These are phyloP conservation scores for Microcyclospora tardicrescens DNA, from an alignment of 2,329 filamentous ascomycete species.

Conservation along the genomic window DNA sequence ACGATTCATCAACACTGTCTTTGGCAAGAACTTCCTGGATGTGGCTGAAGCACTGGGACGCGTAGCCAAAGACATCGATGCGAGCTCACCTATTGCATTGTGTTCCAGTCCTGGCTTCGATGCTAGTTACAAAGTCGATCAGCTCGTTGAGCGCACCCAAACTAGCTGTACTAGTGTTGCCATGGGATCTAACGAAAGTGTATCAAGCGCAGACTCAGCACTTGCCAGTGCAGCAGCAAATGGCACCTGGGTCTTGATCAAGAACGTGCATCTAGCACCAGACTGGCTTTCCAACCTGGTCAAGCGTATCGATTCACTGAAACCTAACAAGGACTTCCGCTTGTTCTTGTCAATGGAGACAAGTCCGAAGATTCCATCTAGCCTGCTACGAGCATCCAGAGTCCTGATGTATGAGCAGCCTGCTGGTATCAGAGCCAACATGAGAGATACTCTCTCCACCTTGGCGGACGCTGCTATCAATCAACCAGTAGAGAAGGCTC, in stretches of 20 bases:
- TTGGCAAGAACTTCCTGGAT: conserved; percentile 72
- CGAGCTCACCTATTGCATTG: conserved; percentile 75
- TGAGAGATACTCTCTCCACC: conserved; percentile 90
- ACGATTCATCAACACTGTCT: conserved; percentile 75
- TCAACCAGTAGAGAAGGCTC: conserved; percentile 76
- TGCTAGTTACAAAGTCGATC: conserved; percentile 97
- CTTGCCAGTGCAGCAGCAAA: conserved; percentile 83
- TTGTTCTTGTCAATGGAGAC: conserved; percentile 98
- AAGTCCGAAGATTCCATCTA: conserved; percentile 92
- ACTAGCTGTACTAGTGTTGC: conserved; percentile 90
- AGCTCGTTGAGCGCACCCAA: conserved; percentile 70
- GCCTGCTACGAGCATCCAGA: conserved; percentile 79
- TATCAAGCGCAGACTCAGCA: conserved; percentile 87
- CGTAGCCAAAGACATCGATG: conserved; percentile 71
- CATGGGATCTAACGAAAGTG: conserved; percentile 94
- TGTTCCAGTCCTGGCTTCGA: conserved; percentile 95
- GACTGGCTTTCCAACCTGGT: conserved; percentile 95
- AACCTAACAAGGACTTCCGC: conserved; percentile 83
- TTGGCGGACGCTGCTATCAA: conserved; percentile 48
- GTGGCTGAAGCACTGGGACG: conserved; percentile 73
- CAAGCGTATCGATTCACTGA: conserved; percentile 90
- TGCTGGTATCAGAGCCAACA: conserved; percentile 89
- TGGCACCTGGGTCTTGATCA: conserved; percentile 92
- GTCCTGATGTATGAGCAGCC: conserved; percentile 98
- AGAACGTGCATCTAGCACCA: conserved; percentile 94